Percentiles rank a stretch among this genome's conserved stretches.
Conservation (phyloP, 371 early-diverging fungal species). For the Apophysomyces sp. region DNA sequence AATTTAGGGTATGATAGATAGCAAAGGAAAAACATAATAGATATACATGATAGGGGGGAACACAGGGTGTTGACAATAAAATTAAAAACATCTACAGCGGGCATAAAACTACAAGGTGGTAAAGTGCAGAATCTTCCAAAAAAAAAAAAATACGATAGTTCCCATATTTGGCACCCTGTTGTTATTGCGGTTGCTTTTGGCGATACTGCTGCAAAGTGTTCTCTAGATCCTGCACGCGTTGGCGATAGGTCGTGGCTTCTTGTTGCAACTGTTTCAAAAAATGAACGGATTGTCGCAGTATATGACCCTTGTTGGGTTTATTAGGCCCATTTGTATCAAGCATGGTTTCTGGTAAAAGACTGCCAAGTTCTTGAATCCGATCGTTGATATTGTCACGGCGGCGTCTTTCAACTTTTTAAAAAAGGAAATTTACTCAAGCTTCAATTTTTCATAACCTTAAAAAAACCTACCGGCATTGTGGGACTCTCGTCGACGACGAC, state of each 20-base stretch:
- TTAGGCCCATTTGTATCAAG: conserved; percentile 47
- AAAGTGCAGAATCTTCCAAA: background rate
- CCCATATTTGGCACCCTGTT: conserved; percentile 1
- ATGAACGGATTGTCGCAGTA: conserved; percentile 89
- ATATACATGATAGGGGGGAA: too few relatives aligned
- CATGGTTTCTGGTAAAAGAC: conserved; percentile 77
- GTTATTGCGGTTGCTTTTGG: conserved; percentile 1
- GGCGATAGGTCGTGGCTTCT: conserved; percentile 50
- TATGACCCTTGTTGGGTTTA: conserved; percentile 84
- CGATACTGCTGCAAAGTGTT: conserved; percentile 20
- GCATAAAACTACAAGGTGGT: conserved; percentile 2
- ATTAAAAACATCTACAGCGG: conserved; percentile 2
- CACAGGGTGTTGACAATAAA: background rate
- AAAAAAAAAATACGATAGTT: background rate
- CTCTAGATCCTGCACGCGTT: conserved; percentile 77
- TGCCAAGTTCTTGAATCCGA: conserved; percentile 91
- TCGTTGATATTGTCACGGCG: conserved; percentile 98
- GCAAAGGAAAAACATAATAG: too few relatives aligned
- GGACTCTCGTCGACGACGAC: conserved; percentile 88
- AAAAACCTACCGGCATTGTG: conserved; percentile 83
- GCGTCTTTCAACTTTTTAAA: conserved; percentile 94
- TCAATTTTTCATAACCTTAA: background rate
- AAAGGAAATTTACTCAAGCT: too few relatives aligned
- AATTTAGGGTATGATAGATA: too few relatives aligned
- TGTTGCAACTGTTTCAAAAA: conserved; percentile 79